Evolutionary conservation across 208 protist species (phyloP), one percentile per base, ranked within the genome.

Genomic region (Leishmania tarentolae): DNA sequence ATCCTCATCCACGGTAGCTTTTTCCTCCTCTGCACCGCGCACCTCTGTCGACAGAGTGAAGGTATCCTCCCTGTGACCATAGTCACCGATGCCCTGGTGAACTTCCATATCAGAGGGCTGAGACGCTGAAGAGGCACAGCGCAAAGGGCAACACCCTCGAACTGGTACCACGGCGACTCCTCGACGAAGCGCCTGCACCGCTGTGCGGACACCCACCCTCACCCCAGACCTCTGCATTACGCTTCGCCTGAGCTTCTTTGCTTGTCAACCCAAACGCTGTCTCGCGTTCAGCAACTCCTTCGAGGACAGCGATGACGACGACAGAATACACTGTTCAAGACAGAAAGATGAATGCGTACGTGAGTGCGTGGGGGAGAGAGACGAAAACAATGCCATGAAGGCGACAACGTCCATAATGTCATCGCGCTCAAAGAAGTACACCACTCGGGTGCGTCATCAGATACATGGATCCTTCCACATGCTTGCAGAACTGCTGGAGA

Each of bases 1-100:
- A 24, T 90, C 90, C n/a, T 84, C 84, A 17, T 87, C 71, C 63
- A 87, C 70, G 42, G 79, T 75, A 7, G 79, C 80, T 0, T 86
- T 85, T 17, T 75, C 84, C 19, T 81, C 76, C 63, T 77, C 76
- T 17, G 76, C 65, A 4, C 53, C 79, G 21, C 31, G 31, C 24
- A 65, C 35, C n/a, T 77, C 52, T 21, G 40, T 65, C 2, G 78
- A 82, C 19, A 79, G 75, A 61, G 50, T 19, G 13, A 21, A 46
- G 13, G 28, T 35, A 1, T 42, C 15, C 7, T 42, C 50, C 17
- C 31, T 28, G 31, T 40, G 72, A 37, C 17, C 3, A 15, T 46
- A 42, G 19, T 76, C 72, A 15, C 46, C 28, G 72, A 31, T 24
- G 72, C 72, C 72, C 11, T 61, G 50, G 17, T n/a, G 72, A 46